Evolutionary conservation across 352 stramenopile species (phyloP), one percentile per base, ranked within the genome.

Genomic region (Phytophthora pseudosyringae): DNA sequence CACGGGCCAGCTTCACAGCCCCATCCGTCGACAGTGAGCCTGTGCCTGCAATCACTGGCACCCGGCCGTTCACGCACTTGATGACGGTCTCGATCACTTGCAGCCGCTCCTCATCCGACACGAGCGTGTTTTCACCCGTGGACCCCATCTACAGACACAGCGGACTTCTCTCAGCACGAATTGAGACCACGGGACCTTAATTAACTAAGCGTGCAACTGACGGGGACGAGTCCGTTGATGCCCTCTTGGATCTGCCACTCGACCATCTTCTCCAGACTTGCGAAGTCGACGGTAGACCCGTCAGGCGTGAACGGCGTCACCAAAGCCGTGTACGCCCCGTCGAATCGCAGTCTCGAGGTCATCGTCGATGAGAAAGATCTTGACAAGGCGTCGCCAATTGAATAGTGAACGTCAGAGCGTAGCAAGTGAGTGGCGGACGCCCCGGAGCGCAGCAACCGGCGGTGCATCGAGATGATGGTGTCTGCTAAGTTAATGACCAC

Each of bases 11-110:
- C 5, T 80, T 80, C 54, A 97, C 66, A 4, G 88, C 88, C 38
- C 83, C 84, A 8, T 59, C 62, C 4, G 89, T 97, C 59, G 83
- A 94, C 70, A 96, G 98, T 12, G 96, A 98, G 43, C 97, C 97
- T n/a, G 94, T 98, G 40, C 96, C 96, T 13, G 93, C 95, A 57
- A 99, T 92, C 50, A 99, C 87, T 26, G 96, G 95, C 39, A 99
- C 93, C 32, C 87, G 88, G 0, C 77, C 75, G 36, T 83, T 83
- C 4, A 59, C 59, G 55, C 86, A 88, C 67, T 96, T 81, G 65
- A 95, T 73, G 25, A 97, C 93, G 26, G 87, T 86, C 48, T 91
- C 86, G 54, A 99, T 90, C 13, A 98, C 86, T 48, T 86, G 83
- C 64, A 96, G 83, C 52, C 97, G 88, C 84, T 99, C 97, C 26